Evolutionary conservation across 1,139 yeast species (phyloP), one percentile per base, ranked within the genome.

Genomic region (Suhomyces bribrorum): DNA sequence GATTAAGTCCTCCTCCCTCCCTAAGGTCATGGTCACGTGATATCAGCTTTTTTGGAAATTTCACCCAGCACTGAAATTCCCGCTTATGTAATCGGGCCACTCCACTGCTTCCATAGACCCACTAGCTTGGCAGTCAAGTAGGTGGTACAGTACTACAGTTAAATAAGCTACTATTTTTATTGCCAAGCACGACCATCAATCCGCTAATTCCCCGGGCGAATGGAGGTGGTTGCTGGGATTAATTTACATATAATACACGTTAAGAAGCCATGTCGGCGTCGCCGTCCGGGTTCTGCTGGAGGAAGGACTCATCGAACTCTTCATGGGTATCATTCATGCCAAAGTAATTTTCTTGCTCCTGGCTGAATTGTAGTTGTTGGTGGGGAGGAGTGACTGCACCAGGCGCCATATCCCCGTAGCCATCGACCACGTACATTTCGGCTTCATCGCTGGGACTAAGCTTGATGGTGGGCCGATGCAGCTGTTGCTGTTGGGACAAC

Each of bases 381-480:
- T 35, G 38, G 23, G 43, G 41, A 5, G 51, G 51, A 17, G 53
- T 47, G 6, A 41, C 42, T 32, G 44, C 50, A 24, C 43, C 43
- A 13, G 50, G 48, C 36, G 34, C 38, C 26, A 29, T 22, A 18
- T 25, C 36, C 29, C 52, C 57, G 44, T 69, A 70, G 2, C 75
- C 76, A 40, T 65, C 67, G 33, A 68, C 49, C 4, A 70, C 73
- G 45, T 71, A 71, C 26, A 54, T 51, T 46, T 70, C 76, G 1
- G 64, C 73, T 46, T 70, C 76, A 39, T 61, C 62, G 34, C 67
- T 52, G 1, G 75, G 74, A 44, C 72, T 66, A 37, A 66, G 53
- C 38, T 49, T 53, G 33, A 57, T 37, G 8, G 46, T 31, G 8
- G 26, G 29, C 13, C 29, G 29, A 5, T 32, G 29, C n/a, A 14